phyloP scores from a whole-genome alignment of 1,139 yeast genomes.

The Pneumocystis wakefieldiae region DNA sequence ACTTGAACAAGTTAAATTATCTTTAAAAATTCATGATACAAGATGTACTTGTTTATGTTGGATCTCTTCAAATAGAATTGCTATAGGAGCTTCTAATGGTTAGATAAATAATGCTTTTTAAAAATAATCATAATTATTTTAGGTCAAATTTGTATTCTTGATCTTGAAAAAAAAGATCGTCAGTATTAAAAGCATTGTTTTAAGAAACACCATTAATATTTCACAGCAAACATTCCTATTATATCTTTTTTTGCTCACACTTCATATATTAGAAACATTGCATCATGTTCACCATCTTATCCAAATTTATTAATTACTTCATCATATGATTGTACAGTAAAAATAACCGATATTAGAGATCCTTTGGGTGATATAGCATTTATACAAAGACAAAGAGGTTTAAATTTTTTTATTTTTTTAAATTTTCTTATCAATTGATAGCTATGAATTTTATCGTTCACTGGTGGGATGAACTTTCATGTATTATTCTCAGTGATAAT shows the following conservation, averaged over 20 bases:
- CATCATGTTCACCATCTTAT: conserved; percentile 5
- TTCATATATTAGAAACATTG: conserved; percentile 3
- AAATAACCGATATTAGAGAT: conserved; percentile 1
- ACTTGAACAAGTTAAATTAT: conserved; percentile 1
- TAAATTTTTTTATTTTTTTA: not conserved
- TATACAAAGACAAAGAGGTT: conserved; percentile 6
- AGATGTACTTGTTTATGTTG: conserved; percentile 3
- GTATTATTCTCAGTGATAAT: conserved; percentile 5
- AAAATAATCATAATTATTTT: not conserved
- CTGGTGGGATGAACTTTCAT: conserved; percentile 6
- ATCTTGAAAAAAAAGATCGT: not conserved
- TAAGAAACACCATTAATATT: not conserved
- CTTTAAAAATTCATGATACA: conserved; percentile 3
- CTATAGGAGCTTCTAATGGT: conserved; percentile 5
- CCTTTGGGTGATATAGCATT: conserved; percentile 2
- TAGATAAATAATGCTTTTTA: not conserved
- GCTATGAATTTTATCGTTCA: conserved; percentile 4
- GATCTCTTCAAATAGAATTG: conserved; percentile 2
- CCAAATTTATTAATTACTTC: conserved; percentile 1
- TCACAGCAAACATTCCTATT: not conserved
- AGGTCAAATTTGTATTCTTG: conserved; percentile 4
- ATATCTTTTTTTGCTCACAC: conserved; percentile 4
- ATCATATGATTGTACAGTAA: conserved; percentile 7
- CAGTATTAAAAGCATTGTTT: not conserved
- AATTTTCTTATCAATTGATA: not conserved